Conservation (phyloP, 768 basidiomycete species). For the Kwoniella sp. region DNA sequence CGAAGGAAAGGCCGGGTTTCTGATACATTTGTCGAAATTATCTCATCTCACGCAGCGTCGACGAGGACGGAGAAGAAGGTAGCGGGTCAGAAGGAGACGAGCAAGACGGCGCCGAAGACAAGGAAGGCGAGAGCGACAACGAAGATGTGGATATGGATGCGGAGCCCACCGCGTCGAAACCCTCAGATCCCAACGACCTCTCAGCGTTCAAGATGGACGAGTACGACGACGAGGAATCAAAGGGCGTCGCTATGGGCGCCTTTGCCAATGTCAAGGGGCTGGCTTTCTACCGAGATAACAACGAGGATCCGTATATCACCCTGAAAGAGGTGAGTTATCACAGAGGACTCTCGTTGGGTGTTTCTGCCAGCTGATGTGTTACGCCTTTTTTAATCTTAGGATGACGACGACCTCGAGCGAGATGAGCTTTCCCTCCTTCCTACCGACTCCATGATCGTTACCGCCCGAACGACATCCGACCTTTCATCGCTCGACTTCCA, state of each 20-base stretch:
- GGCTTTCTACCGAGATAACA: conserved; percentile 84
- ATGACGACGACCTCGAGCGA: conserved; percentile 74
- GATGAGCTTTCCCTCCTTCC: conserved; percentile 86
- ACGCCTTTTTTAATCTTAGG: too few relatives aligned
- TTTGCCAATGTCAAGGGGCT: conserved; percentile 96
- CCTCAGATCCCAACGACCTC: conserved; percentile 66
- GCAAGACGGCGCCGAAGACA: conserved; percentile 62
- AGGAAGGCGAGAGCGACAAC: conserved; percentile 43
- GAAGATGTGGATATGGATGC: conserved; percentile 54
- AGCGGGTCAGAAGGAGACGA: conserved; percentile 58
- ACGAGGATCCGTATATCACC: conserved; percentile 96
- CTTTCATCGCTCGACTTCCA: conserved; percentile 94
- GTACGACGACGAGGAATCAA: conserved; percentile 77
- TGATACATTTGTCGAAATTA: too few relatives aligned
- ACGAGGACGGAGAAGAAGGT: conserved; percentile 34
- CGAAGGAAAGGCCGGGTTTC: too few relatives aligned
- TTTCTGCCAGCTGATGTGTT: conserved; percentile 1
- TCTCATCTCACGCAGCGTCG: conserved; percentile 5
- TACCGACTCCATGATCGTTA: conserved; percentile 86
- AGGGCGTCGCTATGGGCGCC: conserved; percentile 62
- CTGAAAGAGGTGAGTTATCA: conserved; percentile 74
- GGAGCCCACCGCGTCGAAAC: conserved; percentile 53
- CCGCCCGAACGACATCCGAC: conserved; percentile 95
- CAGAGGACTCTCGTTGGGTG: conserved; percentile 1
- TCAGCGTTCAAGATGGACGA: conserved; percentile 85